Evolutionary conservation across 805 yeast species (phyloP).

Genomic region (Candida gorgasii): DNA sequence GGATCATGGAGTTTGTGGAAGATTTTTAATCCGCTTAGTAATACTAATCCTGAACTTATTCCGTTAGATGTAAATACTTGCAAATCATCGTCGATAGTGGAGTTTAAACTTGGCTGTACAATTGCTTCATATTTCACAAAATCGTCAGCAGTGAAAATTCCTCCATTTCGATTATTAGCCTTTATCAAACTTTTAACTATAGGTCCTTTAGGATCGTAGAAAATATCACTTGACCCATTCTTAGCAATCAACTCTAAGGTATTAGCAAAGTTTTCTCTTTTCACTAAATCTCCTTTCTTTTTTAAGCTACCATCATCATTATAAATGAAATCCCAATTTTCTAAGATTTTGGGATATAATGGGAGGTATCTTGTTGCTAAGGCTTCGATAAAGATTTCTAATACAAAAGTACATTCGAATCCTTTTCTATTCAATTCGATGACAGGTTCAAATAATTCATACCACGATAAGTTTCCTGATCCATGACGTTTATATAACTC

Average conservation of each 20-base stretch:
- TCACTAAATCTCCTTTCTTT: slow-evolving; percentile 58
- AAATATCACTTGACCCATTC: slow-evolving; percentile 75
- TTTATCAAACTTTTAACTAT: slow-evolving; percentile 62
- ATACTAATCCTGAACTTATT: slow-evolving; percentile 81
- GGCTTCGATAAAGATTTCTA: slow-evolving; percentile 35
- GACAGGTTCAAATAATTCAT: slow-evolving; percentile 72
- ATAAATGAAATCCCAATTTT: slow-evolving; percentile 61
- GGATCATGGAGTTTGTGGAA: slow-evolving; percentile 42
- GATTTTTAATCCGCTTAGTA: slow-evolving; percentile 71
- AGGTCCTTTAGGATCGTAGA: slow-evolving; percentile 81
- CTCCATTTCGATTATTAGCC: slow-evolving; percentile 56
- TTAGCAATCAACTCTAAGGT: slow-evolving; percentile 68
- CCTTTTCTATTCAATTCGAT: slow-evolving; percentile 65
- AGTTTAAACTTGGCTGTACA: slow-evolving; percentile 44
- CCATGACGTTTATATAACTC: slow-evolving; percentile 61
- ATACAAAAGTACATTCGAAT: slow-evolving; percentile 40
- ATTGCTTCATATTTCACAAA: slow-evolving; percentile 60
- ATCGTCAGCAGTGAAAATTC: slow-evolving; percentile 66
- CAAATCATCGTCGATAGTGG: slow-evolving; percentile 21
- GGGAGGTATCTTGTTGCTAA: slow-evolving; percentile 28
- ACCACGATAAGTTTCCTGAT: slow-evolving; percentile 72
- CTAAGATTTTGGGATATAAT: slow-evolving; percentile 26
- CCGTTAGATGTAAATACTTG: slow-evolving; percentile 57
- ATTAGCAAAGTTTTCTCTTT: slow-evolving; percentile 60
- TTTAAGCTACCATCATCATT: slow-evolving; percentile 31